phyloP scores from a whole-genome alignment of 2,329 filamentous ascomycete genomes.

The Exophiala sp. region DNA sequence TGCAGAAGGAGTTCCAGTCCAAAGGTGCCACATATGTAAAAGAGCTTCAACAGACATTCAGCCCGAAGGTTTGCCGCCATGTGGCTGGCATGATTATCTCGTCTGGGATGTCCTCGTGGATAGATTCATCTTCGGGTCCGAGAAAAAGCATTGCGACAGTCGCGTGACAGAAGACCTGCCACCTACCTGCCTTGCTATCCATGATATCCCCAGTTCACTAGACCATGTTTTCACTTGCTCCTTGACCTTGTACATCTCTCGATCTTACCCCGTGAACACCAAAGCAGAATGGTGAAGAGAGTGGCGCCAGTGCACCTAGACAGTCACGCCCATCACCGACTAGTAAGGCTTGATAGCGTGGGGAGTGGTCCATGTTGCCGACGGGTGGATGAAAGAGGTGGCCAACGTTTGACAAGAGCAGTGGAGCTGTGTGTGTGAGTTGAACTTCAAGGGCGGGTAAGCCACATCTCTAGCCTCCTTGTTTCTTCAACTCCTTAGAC shows the following conservation, averaged over 20 bases:
- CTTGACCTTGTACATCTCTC: too few species aligned
- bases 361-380: slow-evolving; percentile 6
- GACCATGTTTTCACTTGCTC: too few species aligned
- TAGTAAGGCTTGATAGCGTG: slow-evolving; percentile 17
- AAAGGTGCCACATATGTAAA: too few species aligned
- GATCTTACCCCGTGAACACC: neutral
- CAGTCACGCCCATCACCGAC: slow-evolving; percentile 17
- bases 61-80: neutral
- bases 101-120: too few species aligned
- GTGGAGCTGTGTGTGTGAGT: neutral
- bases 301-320: slow-evolving; percentile 15
- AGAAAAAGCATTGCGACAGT: too few species aligned
- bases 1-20: too few species aligned
- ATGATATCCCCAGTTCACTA: too few species aligned
- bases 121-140: too few species aligned
- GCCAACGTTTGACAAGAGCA: slow-evolving; percentile 8
- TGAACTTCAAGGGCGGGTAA: slow-evolving; percentile 1
- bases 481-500: slow-evolving; percentile 1
- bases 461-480: slow-evolving; percentile 9
- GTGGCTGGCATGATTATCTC: neutral
- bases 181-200: too few species aligned
- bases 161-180: too few species aligned
- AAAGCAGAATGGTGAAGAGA: neutral
- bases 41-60: too few species aligned
- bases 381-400: neutral